Conservation (phyloP, 164 flowering plant genomes). For the Liquidambar formosana region DNA sequence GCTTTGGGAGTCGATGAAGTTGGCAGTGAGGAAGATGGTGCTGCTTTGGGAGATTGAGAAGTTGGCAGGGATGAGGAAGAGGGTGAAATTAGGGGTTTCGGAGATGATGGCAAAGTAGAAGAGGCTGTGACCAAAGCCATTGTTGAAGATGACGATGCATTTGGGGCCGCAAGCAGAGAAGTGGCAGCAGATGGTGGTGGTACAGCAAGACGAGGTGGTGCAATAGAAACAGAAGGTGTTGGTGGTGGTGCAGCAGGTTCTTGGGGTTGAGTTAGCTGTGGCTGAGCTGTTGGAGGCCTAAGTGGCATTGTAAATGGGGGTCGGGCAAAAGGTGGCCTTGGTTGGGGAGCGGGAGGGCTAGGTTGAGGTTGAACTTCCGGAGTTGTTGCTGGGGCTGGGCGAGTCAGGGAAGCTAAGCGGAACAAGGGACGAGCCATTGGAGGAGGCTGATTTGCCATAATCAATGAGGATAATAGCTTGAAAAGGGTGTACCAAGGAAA, state of each 20-base stretch:
- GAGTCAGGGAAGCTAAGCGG: conserved; percentile 24
- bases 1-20: conserved; percentile 11
- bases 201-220: background rate
- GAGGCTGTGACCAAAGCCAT: background rate
- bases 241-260: conserved; percentile 10
- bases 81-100: background rate
- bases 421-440: conserved; percentile 32
- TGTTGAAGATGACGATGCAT: background rate
- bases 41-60: conserved; percentile 14
- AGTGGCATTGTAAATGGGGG: conserved; percentile 20
- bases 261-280: conserved; percentile 10
- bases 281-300: conserved; percentile 15
- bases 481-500: no score
- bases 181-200: background rate
- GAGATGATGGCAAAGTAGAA: background rate
- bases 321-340: conserved; percentile 15
- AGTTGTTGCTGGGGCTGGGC: conserved; percentile 9
- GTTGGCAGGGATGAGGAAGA: conserved; percentile 11
- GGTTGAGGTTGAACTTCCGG: background rate
- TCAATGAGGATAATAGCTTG: no score
- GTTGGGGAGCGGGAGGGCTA: conserved; percentile 8
- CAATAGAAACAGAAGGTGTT: background rate
- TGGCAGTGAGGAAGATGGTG: conserved; percentile 7
- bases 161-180: conserved; percentile 2
- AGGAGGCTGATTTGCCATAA: conserved; percentile 12